Evolutionary conservation across 208 protist species (phyloP), one percentile per base, ranked within the genome.

Genomic region (Leishmania turanica): DNA sequence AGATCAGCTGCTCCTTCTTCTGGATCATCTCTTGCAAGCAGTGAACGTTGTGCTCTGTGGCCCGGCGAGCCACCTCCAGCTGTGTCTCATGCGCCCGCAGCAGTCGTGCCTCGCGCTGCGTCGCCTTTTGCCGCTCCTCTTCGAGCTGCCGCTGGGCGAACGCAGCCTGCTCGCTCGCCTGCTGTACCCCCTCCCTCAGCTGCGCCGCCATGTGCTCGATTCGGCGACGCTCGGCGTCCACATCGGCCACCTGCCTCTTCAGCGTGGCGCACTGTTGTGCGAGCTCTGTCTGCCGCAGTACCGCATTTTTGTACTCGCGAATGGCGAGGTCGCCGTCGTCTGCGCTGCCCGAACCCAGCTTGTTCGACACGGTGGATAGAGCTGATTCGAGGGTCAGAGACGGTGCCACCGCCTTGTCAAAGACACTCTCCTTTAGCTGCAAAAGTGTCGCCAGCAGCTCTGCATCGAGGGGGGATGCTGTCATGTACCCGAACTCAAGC

Each of bases 401-500:
- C n/a, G 92, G 91, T 19, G 89, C 78, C 65, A 92, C 91, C 11
- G 85, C 74, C 74, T 89, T 93, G n/a, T 91, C 81, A 62, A 96
- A 94, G 42, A 98, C 91, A 13, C 90, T 91, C 40, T 96, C 95
- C 66, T 92, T 89, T n/a, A 96, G 83, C 47, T 93, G 84, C 42
- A 89, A 77, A 62, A 96, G 90, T 9, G 82, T 88, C 34, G 88
- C 81, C 1, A 96, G 65, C 5, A 92, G 56, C 49, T 89, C 84
- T 47, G 90, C 89, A 49, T 92, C 88, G 19, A 95, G 79, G 9
- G 85, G 78, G 8, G 86, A 80, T 70, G 84, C 78, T 8, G 78
- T 82, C n/a, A 82, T 74, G 51, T 71, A 73, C 49, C 88, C 86
- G 49, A 91, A 89, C 84, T 96, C 93, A 27, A 96, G 80, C 24